Conservation (phyloP, 2,329 filamentous ascomycete genomes). For the Xylariaceae sp. region DNA sequence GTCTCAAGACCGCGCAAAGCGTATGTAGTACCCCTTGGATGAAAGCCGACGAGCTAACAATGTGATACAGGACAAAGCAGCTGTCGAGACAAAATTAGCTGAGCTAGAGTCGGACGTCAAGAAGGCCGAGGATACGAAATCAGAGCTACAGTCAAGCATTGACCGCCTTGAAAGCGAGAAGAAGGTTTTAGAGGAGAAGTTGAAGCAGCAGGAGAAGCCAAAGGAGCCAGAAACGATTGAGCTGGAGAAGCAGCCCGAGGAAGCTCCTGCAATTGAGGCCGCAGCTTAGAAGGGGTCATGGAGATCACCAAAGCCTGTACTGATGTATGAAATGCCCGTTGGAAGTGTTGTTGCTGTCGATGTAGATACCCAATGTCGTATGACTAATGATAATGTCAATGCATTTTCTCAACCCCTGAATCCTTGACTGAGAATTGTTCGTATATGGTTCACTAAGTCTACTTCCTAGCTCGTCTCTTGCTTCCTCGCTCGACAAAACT, state of each 20-base stretch:
- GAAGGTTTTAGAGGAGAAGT: slow-evolving; percentile 34
- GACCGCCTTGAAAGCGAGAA: slow-evolving; percentile 38
- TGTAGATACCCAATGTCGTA: slow-evolving; percentile 35
- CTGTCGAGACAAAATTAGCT: slow-evolving; percentile 36
- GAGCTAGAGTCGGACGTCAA: slow-evolving; percentile 35
- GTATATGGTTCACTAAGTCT: no score
- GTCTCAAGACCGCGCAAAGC: slow-evolving; percentile 43
- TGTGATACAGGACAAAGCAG: slow-evolving; percentile 35
- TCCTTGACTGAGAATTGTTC: no score
- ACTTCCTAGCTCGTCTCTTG: no score
- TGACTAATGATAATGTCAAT: slow-evolving; percentile 40
- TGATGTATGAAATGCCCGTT: slow-evolving; percentile 25
- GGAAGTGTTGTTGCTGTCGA: slow-evolving; percentile 23
- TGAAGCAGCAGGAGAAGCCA: slow-evolving; percentile 29
- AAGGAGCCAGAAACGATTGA: slow-evolving; percentile 13
- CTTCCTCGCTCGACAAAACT: no score
- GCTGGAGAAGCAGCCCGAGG: slow-evolving; percentile 28
- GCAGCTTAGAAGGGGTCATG: slow-evolving; percentile 24
- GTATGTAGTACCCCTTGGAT: slow-evolving; percentile 35
- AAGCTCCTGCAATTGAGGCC: slow-evolving; percentile 19
- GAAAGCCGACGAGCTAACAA: slow-evolving; percentile 12
- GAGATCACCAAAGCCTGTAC: slow-evolving; percentile 6
- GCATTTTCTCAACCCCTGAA: slow-evolving; percentile 11
- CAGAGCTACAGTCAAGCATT: slow-evolving; percentile 33
- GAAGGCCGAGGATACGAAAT: slow-evolving; percentile 30